Base-by-base conservation (phyloP, 2,329 filamentous ascomycete species). In the Penicillium italicum region DNA sequence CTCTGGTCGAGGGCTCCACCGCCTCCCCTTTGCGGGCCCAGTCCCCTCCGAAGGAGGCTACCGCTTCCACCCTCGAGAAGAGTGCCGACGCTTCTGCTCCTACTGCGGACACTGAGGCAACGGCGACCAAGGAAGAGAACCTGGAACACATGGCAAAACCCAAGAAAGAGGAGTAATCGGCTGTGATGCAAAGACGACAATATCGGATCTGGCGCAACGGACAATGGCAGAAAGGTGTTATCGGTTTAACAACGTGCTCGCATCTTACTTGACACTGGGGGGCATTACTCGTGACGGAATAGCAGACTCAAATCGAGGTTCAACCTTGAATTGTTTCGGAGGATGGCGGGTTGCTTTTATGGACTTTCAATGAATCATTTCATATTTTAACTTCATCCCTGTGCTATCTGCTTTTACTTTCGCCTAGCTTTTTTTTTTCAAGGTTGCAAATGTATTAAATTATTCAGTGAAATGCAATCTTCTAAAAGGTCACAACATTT, bases 171-270 rank as follows among this genome's bases (percentile, higher is more conserved):
- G 66, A 67, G 57, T 70, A 56, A 60, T 65, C 55, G 50, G 49
- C 56, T 56, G 51, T 50, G 49, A 53, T 59, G 53, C 57, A 58
- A 50, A 59, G 53, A 48, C 55, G 59, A 66, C 65, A 59, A 56
- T 65, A 67, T 62, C 59, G 64, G 64, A 62, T 67, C 63, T 67
- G 69, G 69, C 71, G 71, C 66, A 72, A 72, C 48, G 65, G 69
- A 61, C 62, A 65, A 61, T 67, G 67, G 63, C 66, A 68, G 65
- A 65, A 67, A 63, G 72, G 72, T 72, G 71, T 74, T 74, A 68
- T 56, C 63, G 67, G 63, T 59, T 68, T 61, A 44, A 47, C 55
- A 60, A 55, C 57, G 61, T 66, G 56, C 50, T 58, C 43, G 47
- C 51, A 57, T 57, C 50, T 67, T 54, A 44, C 58, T 59, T 43